A percentile compares a stretch with the other conserved stretches of the same genome.
Conservation (phyloP, 495 filamentous ascomycete genomes). For the Aspergillus olivimuriae region DNA sequence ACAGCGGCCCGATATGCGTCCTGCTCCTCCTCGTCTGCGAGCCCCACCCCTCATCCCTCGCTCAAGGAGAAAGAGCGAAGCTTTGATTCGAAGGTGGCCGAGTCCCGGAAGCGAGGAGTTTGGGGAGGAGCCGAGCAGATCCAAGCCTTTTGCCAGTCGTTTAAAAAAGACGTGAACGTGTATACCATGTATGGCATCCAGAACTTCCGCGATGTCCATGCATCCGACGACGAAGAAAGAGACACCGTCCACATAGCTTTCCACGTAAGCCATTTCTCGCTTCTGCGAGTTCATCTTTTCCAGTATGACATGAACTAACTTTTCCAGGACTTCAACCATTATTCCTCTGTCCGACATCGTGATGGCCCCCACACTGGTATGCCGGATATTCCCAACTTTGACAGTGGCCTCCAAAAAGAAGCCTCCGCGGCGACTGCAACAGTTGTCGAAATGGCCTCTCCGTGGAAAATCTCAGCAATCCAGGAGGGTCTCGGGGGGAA, state of each 20-base stretch:
- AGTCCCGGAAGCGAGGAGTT: conserved; percentile 55
- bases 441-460: conserved; percentile 25
- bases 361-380: conserved; percentile 53
- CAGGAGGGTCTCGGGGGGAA: conserved; percentile 50
- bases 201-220: conserved; percentile 41
- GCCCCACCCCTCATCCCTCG: conserved; percentile 37
- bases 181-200: conserved; percentile 47
- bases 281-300: conserved; percentile 1
- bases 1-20: conserved; percentile 31
- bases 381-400: conserved; percentile 34
- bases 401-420: conserved; percentile 13
- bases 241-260: conserved; percentile 60
- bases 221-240: conserved; percentile 32
- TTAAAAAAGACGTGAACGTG: conserved; percentile 57
- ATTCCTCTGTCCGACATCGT: conserved; percentile 63
- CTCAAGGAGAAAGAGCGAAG: conserved; percentile 53
- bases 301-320: neutral
- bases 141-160: conserved; percentile 58
- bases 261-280: conserved; percentile 43
- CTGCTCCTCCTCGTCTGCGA: conserved; percentile 28
- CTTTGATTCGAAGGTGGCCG: conserved; percentile 55
- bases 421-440: conserved; percentile 2
- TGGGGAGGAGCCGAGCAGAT: conserved; percentile 73
- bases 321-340: conserved; percentile 57
- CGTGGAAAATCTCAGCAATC: conserved; percentile 60